phyloP scores from a whole-genome alignment of 2,329 filamentous ascomycete genomes.

The Didymella sp. region DNA sequence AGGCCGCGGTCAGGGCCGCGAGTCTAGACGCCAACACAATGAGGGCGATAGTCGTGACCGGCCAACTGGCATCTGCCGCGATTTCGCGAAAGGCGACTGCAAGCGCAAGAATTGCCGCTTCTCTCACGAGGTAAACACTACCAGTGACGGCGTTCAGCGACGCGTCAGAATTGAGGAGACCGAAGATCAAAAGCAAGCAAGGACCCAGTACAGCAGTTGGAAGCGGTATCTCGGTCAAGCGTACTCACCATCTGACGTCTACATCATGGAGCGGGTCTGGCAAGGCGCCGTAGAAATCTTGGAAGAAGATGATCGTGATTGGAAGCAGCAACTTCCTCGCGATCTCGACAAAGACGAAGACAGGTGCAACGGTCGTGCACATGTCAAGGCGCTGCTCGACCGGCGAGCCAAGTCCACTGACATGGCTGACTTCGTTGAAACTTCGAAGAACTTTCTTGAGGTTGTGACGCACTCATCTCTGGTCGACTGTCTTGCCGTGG shows the following conservation, averaged over 20 bases:
- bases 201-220: constrained; percentile 39
- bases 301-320: constrained; percentile 39
- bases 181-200: constrained; percentile 31
- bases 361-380: constrained; percentile 33
- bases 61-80: neutral
- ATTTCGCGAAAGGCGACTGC: constrained; percentile 2
- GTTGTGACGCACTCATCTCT: constrained; percentile 46
- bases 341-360: constrained; percentile 42
- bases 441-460: constrained; percentile 23
- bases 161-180: constrained; percentile 23
- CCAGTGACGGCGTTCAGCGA: neutral
- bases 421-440: constrained; percentile 8
- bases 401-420: constrained; percentile 2
- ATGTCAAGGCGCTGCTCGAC: constrained; percentile 33
- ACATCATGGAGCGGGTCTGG: constrained; percentile 37
- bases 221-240: constrained; percentile 32
- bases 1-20: neutral
- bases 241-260: constrained; percentile 23
- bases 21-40: neutral
- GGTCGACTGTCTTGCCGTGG: constrained; percentile 46
- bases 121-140: neutral
- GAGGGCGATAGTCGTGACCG: neutral
- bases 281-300: constrained; percentile 37
- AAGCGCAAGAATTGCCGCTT: constrained; percentile 3
- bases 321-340: constrained; percentile 40